Conservation (phyloP, 225 moss, liverwort and hornwort genomes). For the Marchantia paleacea region DNA sequence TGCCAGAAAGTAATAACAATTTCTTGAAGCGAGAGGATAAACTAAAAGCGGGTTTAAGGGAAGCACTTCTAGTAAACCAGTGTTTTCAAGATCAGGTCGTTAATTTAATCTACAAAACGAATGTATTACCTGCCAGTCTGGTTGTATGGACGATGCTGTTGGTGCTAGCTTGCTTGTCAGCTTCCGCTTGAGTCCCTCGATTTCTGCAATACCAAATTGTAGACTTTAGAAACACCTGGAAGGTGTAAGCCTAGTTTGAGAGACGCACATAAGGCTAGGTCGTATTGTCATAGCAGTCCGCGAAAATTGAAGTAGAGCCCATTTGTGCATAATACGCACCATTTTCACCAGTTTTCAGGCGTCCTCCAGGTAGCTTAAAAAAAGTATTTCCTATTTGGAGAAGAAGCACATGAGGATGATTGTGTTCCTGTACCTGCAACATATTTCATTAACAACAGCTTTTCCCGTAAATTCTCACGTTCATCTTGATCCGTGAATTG, state of each 20-base stretch:
- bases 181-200: constrained; percentile 93
- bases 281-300: neutral
- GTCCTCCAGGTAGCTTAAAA: constrained; percentile 96
- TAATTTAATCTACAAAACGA: neutral
- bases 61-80: neutral
- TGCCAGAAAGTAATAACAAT: neutral
- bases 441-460: neutral
- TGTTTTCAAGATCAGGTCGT: neutral
- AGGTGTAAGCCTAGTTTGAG: neutral
- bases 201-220: constrained; percentile 47
- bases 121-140: constrained; percentile 80
- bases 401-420: constrained; percentile 92
- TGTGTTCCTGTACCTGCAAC: constrained; percentile 97
- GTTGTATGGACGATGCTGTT: constrained; percentile 91
- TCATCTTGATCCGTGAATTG: too few relatives aligned
- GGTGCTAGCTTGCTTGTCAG: constrained; percentile 97
- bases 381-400: constrained; percentile 99
- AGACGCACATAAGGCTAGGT: neutral
- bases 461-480: neutral
- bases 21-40: neutral
- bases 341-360: constrained; percentile 98
- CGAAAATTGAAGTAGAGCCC: neutral
- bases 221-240: neutral
- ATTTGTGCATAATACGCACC: constrained; percentile 44
- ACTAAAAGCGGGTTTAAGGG: neutral